Evolutionary conservation across 2,329 filamentous ascomycete species (phyloP).

Genomic region (Colletotrichum lini): DNA sequence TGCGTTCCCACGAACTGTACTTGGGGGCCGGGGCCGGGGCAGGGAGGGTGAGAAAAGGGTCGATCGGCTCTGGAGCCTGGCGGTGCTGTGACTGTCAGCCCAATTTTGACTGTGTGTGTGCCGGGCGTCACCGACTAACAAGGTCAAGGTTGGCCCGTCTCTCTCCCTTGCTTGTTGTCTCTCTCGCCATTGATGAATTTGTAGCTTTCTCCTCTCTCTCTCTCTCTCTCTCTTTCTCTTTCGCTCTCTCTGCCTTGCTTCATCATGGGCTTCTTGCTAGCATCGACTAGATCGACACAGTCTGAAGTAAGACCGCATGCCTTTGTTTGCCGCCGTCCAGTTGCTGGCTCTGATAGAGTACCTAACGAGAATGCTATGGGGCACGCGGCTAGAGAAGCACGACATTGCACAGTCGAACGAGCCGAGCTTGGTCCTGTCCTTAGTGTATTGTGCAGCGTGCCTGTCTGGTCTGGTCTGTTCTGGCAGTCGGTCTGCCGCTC

Average conservation of each 20-base stretch:
- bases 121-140: conserved; percentile 32
- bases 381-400: conserved; percentile 18
- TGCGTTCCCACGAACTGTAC: conserved; percentile 38
- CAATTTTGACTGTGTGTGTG: conserved; percentile 34
- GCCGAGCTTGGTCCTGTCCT: conserved; percentile 9
- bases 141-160: conserved; percentile 24
- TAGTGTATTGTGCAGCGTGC: conserved; percentile 13
- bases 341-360: conserved; percentile 17
- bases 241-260: background rate
- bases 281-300: conserved; percentile 12
- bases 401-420: conserved; percentile 16
- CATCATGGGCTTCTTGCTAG: conserved; percentile 4
- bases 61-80: conserved; percentile 4
- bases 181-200: conserved; percentile 18
- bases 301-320: conserved; percentile 16
- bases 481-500: background rate
- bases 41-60: conserved; percentile 33
- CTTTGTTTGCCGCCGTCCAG: conserved; percentile 10
- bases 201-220: conserved; percentile 8
- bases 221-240: no score
- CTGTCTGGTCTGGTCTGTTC: no score
- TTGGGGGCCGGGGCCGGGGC: conserved; percentile 10
- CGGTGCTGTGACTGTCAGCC: conserved; percentile 26
- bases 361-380: background rate
- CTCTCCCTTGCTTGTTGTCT: conserved; percentile 40